Base-by-base conservation (phyloP, 1,284 basidiomycete genomes). In the Phellinidium pouzarii region DNA sequence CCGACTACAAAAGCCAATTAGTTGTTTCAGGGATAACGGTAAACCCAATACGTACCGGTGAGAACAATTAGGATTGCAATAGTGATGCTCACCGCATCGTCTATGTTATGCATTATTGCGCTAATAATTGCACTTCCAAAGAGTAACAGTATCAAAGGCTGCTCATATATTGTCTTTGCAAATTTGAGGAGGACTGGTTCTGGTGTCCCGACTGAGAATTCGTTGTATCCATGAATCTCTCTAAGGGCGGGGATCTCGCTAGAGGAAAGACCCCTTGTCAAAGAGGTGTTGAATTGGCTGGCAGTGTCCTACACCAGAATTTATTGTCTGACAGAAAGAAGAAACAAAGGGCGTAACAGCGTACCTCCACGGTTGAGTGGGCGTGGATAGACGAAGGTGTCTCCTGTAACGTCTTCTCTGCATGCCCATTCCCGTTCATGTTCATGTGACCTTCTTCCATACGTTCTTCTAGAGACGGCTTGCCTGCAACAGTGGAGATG, bases 41-140 rank as follows among this genome's bases (percentile, higher is more conserved):
- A 14, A 44, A 29, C n/a, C 37, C 43, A 22, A 19, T 1, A 67
- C 78, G 64, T 59, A 93, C 91, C 92, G 26, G 92, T 93, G 14
- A 98, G 72, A 25, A 98, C 94, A 56, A 98, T 97, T 25, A 89
- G 68, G 19, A 98, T 89, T 27, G 94, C 94, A n/a, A 95, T 76
- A 4, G 90, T 86, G 56, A 98, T 98, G 65, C 91, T 94, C 56
- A 94, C 72, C 1, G 95, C 94, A 64, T 98, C 95, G 65, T 98
- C 94, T 40, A 88, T 74, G 63, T 97, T 95, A 20, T 94, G 94
- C 79, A 97, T 90, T 44, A 94, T 62, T 2, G 88, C 86, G 61
- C 91, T 94, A 36, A 98, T 82, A 6, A 79, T 75, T 0, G 93
- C 93, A 63, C 91, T 94, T 14, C 82, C 93, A 54, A 95, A 84